These are phyloP conservation scores for Bidens hawaiensis DNA, from an alignment of 140 eudicot species.

Conservation along the genomic window DNA sequence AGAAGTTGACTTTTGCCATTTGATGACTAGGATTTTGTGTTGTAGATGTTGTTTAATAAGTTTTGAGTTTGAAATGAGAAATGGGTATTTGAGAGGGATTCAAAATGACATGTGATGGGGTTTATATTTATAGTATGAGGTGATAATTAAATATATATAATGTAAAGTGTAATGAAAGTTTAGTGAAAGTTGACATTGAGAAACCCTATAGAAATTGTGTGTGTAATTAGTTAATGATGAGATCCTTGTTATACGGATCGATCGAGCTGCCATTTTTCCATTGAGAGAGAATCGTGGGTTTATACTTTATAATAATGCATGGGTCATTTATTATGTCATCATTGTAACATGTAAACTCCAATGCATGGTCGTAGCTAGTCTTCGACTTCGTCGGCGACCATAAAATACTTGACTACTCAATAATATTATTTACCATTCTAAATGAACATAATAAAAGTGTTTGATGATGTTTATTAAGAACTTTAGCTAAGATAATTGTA, in stretches of 20 bases:
- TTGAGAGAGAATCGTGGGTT: slow-evolving; percentile 42
- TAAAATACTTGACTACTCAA: background rate
- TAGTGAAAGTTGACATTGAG: slow-evolving; percentile 41
- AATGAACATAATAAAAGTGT: background rate
- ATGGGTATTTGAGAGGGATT: slow-evolving; percentile 14
- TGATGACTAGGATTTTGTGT: slow-evolving; percentile 8
- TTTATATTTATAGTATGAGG: slow-evolving; percentile 24
- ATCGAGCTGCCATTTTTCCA: slow-evolving; percentile 36
- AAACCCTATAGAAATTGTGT: slow-evolving; percentile 35
- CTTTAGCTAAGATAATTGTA: background rate
- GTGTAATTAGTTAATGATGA: slow-evolving; percentile 20
- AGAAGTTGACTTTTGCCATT: slow-evolving; percentile 20
- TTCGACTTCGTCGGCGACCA: slow-evolving; percentile 22
- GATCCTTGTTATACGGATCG: slow-evolving; percentile 49
- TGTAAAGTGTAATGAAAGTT: slow-evolving; percentile 21
- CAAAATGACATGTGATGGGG: slow-evolving; percentile 21
- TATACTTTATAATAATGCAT: slow-evolving; percentile 16
- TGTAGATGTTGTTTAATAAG: background rate
- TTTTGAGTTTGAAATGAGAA: slow-evolving; percentile 11
- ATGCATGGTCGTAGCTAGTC: slow-evolving; percentile 27
- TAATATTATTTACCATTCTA: background rate
- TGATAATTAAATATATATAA: background rate
- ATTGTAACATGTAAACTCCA: slow-evolving; percentile 15
- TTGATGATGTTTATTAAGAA: background rate
- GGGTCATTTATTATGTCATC: slow-evolving; percentile 28